Evolutionary conservation across 306 rosid genomes (phyloP), one percentile per base, ranked within the genome.

Genomic region (Fragaria vesca): DNA sequence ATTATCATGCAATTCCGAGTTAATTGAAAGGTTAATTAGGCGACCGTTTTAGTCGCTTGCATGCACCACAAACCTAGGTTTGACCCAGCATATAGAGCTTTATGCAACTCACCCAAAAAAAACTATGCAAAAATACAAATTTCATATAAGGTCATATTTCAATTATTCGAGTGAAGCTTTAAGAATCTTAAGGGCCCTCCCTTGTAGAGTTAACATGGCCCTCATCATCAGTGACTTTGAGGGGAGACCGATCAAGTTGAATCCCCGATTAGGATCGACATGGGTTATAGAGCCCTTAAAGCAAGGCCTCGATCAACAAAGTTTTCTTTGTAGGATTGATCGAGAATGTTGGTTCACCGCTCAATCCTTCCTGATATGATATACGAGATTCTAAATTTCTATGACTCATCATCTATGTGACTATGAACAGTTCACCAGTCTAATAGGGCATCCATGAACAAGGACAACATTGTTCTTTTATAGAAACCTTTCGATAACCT

Each of bases 321-420:
- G 10, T 26, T 43, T 10, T 43, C 47, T 61, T 28, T 5, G 38
- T 28, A 28, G n/a, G 42, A 38, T 16, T 26, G 30, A n/a, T 57
- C 30, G 36, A 60, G 66, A 60, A 26, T 60, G 66, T 60, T 26
- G 69, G 68, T 55, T 62, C 40, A 12, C 17, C 40, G 16, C 9
- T 63, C 21, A 30, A 12, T 16, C 40, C 16, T 1, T 32, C 21
- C 15, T 32, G 45, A 30, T 20, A 38, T 36, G 50, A 66, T 66
- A 28, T 21, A n/a, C 10, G 15, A 74, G 46, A 74, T 74, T 60
- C 69, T 60, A 40, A 54, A 43, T 61, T 62, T 50, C 50, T 13
- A 12, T 15, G 3, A 12, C 42, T 15, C 21, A 11, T 24, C 34
- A n/a, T 55, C 28, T 20, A 6, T 8, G 4, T 21, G 32, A 57